Base-by-base conservation (phyloP, 148 eudicot genomes). In the Cornus kousa region DNA sequence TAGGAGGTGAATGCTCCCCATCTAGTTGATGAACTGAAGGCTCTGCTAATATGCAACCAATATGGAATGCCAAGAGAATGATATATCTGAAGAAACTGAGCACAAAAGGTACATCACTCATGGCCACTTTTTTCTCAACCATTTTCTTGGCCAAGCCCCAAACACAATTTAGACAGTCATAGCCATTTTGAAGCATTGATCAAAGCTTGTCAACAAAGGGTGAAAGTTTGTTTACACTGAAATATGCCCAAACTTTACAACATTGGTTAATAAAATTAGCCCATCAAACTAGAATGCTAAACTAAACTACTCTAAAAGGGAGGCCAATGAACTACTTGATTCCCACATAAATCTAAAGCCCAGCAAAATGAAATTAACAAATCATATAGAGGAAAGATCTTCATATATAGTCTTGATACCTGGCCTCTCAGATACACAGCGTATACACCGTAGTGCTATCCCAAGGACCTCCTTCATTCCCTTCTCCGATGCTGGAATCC, bases 341-440 rank as follows among this genome's bases (percentile, higher is more conserved):
- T 83, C 86, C 88, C 86, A 55, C 74, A 31, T 37, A 35, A 35
- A 39, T 48, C 35, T n/a, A 50, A 31, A 40, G 62, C 16, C 72
- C 71, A 55, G 14, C 46, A 67, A 75, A 39, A 68, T 59, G 10
- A 72, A 71, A 70, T 60, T 43, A 68, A 74, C 8, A 35, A 74
- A 74, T 72, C 87, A 95, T 79, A 96, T 87, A 60, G 98, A 93
- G 5, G 99, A 96, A 74, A 96, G 98, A 87, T 96, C 99, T 75
- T 93, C 99, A 57, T 96, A 96, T 62, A 96, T 88, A 5, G 94
- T 92, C 91, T 96, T 96, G 88, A 96, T 96, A 59, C 98, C 99
- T 17, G 98, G 99, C 80, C 99, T 92, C 85, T 94, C 99, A 0
- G 99, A 96, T n/a, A 93, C 92, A 1, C 94, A 91, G 20, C 98